Base-by-base conservation (phyloP, 2,329 filamentous ascomycete species). In the Apiospora kogelbergensis region DNA sequence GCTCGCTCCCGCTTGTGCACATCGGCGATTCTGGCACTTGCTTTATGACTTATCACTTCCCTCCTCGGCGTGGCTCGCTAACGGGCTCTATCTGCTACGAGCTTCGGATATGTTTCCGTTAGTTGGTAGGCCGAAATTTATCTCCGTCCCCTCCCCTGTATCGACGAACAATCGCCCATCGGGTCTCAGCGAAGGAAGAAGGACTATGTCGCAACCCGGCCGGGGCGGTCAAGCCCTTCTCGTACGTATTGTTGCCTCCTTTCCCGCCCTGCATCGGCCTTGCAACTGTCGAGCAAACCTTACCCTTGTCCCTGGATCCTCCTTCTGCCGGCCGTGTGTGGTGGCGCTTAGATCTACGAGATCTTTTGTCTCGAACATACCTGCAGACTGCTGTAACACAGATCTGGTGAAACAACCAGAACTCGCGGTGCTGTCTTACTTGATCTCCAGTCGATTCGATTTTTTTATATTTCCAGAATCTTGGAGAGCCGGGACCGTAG, bases 211-310 rank as follows among this genome's bases (percentile, higher is more conserved):
- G 63, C 63, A 65, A 44, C 63, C 63, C 63, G 44, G 44, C 44
- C 63, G 63, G 44, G 44, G 63, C 63, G 63, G 63, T 65, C 63
- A 44, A 45, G 41, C 24, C 44, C 41, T 42, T 65, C 44, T 65
- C 63, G 63, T 65, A 65, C 63, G 63, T 65, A 65, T 65, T 65
- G 63, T 22, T 45, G 40, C 53, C 53, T 60, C 26, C 53, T 60
- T 33, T 45, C 65, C 65, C 65, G 65, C 42, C n/a, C 42, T 46
- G 65, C 65, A 48, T 66, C 45, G 30, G n/a, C 45, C 65, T 66
- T 66, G 65, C 65, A 66, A 26, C 40, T 37, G 42, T 48, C 65
- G 42, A 66, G 44, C 65, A 66, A 66, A 66, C 65, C 33, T 48
- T 46, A 37, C 65, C 44, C 65, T 44, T 44, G 45, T 66, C 44